phyloP scores from a whole-genome alignment of 2,329 filamentous ascomycete species.

The Scedosporium dehoogii region DNA sequence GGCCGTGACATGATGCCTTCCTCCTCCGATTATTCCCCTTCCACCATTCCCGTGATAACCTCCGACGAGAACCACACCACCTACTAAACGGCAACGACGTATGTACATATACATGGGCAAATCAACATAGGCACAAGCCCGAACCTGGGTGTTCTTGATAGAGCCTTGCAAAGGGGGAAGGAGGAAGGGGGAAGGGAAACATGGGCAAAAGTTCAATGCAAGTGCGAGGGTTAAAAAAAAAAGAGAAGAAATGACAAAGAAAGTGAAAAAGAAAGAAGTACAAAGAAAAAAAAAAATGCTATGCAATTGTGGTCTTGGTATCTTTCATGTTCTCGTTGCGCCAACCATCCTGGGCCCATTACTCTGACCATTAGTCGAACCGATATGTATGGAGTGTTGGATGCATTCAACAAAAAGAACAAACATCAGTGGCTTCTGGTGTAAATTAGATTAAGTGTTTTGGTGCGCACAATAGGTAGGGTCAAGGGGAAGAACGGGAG shows the following conservation, averaged over 20 bases:
- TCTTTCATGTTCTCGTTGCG: background rate
- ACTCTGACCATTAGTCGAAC: background rate
- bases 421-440: background rate
- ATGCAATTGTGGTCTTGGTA: background rate
- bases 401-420: background rate
- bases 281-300: background rate
- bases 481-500: background rate
- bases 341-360: background rate
- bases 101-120: too few species aligned
- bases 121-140: too few species aligned
- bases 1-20: too few species aligned
- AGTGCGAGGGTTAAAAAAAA: background rate
- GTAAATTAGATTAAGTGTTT: background rate
- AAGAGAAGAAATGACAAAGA: background rate
- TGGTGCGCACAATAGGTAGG: background rate
- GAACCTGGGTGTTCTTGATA: too few species aligned
- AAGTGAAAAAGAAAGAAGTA: background rate
- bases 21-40: too few species aligned
- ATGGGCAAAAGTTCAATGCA: background rate
- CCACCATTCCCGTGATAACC: too few species aligned
- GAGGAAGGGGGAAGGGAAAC: background rate
- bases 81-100: too few species aligned
- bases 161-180: background rate
- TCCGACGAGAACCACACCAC: too few species aligned
- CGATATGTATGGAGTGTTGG: background rate